Evolutionary conservation across 768 basidiomycete genomes (phyloP).

Genomic region (Podaxis sp.): DNA sequence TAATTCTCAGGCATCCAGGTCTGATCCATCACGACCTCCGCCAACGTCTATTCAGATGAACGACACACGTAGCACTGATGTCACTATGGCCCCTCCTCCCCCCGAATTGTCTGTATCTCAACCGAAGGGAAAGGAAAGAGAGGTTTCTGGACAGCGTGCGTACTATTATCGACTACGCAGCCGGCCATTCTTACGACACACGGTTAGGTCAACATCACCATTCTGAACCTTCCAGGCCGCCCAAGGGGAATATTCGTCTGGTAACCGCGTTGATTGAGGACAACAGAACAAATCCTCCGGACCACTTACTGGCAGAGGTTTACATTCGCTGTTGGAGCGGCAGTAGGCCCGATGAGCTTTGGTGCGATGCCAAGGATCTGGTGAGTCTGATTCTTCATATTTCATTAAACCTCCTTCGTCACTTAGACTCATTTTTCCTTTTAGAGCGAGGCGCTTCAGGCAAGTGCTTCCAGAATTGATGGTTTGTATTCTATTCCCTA

Average conservation of each 20-base stretch:
- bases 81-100: conserved; percentile 11
- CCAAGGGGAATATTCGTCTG: conserved; percentile 39
- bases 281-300: conserved; percentile 47
- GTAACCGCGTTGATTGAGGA: conserved; percentile 71
- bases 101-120: not conserved
- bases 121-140: conserved; percentile 12
- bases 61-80: not conserved
- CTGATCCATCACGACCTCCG: conserved; percentile 3
- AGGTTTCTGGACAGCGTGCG: conserved; percentile 6
- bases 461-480: conserved; percentile 64
- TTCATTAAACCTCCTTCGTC: not conserved
- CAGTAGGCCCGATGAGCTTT: conserved; percentile 46
- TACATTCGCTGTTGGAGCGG: conserved; percentile 34
- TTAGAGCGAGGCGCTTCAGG: conserved; percentile 54
- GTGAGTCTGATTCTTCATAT: conserved; percentile 25
- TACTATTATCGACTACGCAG: not conserved
- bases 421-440: conserved; percentile 5
- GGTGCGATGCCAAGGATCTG: conserved; percentile 70
- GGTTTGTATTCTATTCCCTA: conserved; percentile 35
- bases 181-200: not conserved
- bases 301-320: conserved; percentile 65
- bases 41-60: conserved; percentile 1
- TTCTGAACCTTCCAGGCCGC: conserved; percentile 14
- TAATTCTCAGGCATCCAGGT: not conserved
- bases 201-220: conserved; percentile 4